A percentile compares a stretch with the other conserved stretches of the same genome.
These are phyloP conservation scores for Aspergillus arachidicola DNA, from an alignment of 2,329 filamentous ascomycete genomes.

Conservation along the genomic window DNA sequence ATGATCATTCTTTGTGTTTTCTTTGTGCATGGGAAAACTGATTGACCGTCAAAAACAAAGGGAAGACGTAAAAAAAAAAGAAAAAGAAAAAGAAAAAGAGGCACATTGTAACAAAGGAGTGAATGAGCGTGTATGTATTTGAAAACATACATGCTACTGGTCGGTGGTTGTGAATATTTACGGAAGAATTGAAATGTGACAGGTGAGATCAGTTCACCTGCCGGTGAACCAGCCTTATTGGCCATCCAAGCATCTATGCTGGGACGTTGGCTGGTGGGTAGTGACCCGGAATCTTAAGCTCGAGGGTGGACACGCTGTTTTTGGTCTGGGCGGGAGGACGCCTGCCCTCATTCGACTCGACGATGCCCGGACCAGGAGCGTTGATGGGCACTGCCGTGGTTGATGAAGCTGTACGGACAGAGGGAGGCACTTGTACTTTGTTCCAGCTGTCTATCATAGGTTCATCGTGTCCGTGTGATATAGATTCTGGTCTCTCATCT, in stretches of 20 bases:
- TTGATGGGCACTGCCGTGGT: not conserved
- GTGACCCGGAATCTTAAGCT: constrained; percentile 40
- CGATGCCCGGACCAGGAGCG: not conserved
- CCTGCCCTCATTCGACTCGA: constrained; percentile 4
- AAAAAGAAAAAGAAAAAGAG: not conserved
- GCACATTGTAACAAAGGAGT: not conserved
- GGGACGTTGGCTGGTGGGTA: constrained; percentile 36
- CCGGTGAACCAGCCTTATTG: not conserved
- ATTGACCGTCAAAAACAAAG: constrained; percentile 4
- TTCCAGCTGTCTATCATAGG: not conserved
- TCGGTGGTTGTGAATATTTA: constrained; percentile 4
- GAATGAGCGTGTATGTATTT: not conserved
- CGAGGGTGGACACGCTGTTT: constrained; percentile 34
- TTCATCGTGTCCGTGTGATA: not conserved
- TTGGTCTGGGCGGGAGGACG: constrained; percentile 24
- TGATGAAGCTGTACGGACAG: not conserved
- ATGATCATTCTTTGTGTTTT: not conserved
- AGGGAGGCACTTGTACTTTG: constrained; percentile 2
- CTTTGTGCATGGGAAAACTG: not conserved
- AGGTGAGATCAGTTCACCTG: not conserved
- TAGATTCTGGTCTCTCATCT: constrained; percentile 25
- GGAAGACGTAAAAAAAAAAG: not conserved
- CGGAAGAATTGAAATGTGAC: constrained; percentile 1
- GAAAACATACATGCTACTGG: constrained; percentile 3
- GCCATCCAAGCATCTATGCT: constrained; percentile 19